Evolutionary conservation across 2,329 filamentous ascomycete species (phyloP).

Genomic region (Phialophora verrucosa): DNA sequence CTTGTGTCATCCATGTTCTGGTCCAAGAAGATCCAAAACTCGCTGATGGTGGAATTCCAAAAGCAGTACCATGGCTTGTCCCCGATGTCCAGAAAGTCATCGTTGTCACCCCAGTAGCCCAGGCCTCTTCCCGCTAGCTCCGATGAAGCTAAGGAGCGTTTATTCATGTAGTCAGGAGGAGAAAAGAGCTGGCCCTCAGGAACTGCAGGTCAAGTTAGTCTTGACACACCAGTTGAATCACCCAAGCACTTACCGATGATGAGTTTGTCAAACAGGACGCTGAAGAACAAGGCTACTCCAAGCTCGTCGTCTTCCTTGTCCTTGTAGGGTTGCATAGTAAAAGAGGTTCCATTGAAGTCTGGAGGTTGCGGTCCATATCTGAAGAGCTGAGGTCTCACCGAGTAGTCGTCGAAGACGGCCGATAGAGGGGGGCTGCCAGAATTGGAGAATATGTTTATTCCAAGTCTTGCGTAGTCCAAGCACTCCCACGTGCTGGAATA

Average conservation of each 20-base stretch:
- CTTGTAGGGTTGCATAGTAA: slow-evolving; percentile 60
- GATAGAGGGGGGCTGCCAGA: slow-evolving; percentile 42
- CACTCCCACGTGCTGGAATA: slow-evolving; percentile 60
- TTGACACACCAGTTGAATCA: not conserved
- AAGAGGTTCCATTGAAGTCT: slow-evolving; percentile 49
- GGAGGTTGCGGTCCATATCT: slow-evolving; percentile 69
- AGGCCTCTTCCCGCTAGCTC: slow-evolving; percentile 31
- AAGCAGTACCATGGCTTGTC: slow-evolving; percentile 72
- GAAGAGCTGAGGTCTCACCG: slow-evolving; percentile 48
- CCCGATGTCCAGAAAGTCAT: slow-evolving; percentile 55
- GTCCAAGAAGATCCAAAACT: slow-evolving; percentile 70
- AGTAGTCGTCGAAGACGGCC: slow-evolving; percentile 49
- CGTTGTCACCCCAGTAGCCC: slow-evolving; percentile 43
- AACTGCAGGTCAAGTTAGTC: slow-evolving; percentile 36
- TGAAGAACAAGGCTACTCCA: slow-evolving; percentile 70
- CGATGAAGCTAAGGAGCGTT: slow-evolving; percentile 38
- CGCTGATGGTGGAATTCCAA: slow-evolving; percentile 71
- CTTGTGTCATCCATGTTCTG: slow-evolving; percentile 51
- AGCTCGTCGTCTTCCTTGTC: slow-evolving; percentile 62
- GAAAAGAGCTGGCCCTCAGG: slow-evolving; percentile 48
- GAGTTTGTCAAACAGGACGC: slow-evolving; percentile 67
- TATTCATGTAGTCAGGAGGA: slow-evolving; percentile 36
- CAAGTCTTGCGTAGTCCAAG: slow-evolving; percentile 44
- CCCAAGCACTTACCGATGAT: slow-evolving; percentile 54
- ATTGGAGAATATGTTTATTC: slow-evolving; percentile 43